These are phyloP conservation scores for Colletotrichum sp. DNA, from an alignment of 2,329 filamentous ascomycete species.

Conservation along the genomic window DNA sequence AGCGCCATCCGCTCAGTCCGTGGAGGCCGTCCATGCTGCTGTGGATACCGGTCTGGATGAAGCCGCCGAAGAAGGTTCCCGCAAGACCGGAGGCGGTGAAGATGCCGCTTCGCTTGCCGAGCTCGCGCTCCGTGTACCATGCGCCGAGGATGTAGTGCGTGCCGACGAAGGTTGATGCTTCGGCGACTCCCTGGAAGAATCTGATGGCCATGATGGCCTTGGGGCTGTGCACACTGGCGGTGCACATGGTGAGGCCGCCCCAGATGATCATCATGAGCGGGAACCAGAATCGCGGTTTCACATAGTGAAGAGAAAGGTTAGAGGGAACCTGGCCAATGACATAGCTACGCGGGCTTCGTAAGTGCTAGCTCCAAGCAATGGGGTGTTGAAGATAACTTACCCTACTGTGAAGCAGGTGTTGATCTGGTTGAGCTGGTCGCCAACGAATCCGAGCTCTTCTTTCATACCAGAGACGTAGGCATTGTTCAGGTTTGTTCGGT, in stretches of 20 bases:
- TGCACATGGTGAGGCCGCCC: constrained; percentile 68
- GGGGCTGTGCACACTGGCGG: constrained; percentile 55
- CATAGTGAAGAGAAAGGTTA: constrained; percentile 66
- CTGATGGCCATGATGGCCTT: constrained; percentile 57
- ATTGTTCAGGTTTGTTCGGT: constrained; percentile 34
- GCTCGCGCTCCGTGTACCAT: constrained; percentile 67
- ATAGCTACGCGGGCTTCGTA: constrained; percentile 28
- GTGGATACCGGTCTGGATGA: constrained; percentile 62
- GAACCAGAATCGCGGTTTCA: constrained; percentile 68
- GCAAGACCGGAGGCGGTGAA: constrained; percentile 66
- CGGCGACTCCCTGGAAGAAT: constrained; percentile 43
- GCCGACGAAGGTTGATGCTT: constrained; percentile 46
- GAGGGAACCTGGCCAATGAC: constrained; percentile 65
- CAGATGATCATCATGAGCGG: constrained; percentile 68
- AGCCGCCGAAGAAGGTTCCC: constrained; percentile 65
- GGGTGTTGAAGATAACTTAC: constrained; percentile 25
- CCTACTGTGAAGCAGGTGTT: constrained; percentile 55
- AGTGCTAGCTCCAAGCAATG: neutral
- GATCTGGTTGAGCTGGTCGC: constrained; percentile 52
- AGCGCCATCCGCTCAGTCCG: constrained; percentile 30
- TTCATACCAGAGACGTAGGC: constrained; percentile 46
- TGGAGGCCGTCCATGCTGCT: constrained; percentile 47
- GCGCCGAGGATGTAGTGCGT: constrained; percentile 50
- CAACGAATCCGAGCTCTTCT: constrained; percentile 35
- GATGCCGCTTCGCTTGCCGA: constrained; percentile 68